These are phyloP conservation scores for Oenanthe sinensis DNA, from an alignment of 129 eudicot species.

Conservation along the genomic window DNA sequence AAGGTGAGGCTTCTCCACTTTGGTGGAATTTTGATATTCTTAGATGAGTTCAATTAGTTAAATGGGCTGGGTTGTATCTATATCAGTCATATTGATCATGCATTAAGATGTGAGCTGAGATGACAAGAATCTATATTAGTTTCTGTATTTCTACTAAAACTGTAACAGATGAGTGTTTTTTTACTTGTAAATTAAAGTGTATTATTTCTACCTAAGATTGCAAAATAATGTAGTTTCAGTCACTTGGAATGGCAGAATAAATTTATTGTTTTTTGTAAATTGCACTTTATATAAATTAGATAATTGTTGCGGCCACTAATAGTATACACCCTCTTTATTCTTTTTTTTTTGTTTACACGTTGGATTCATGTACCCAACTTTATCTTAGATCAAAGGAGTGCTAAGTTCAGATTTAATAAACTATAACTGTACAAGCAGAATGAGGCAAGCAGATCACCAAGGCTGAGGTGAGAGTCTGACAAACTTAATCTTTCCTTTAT, in stretches of 20 bases:
- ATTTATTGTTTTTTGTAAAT: no score
- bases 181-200: neutral
- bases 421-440: neutral
- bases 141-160: neutral
- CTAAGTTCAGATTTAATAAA: no score
- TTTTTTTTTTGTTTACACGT: no score
- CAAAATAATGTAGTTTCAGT: neutral
- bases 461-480: neutral
- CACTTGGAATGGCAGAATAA: neutral
- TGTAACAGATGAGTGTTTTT: neutral
- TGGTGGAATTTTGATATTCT: neutral
- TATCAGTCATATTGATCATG: neutral
- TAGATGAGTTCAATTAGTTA: neutral
- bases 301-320: neutral
- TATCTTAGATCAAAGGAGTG: neutral
- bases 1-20: constrained; percentile 18
- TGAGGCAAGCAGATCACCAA: neutral
- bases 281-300: no score
- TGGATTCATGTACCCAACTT: neutral
- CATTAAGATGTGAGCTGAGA: neutral
- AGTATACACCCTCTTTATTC: neutral
- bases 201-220: neutral
- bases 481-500: neutral
- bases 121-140: neutral
- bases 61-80: neutral